Evolutionary conservation across 257 asterid species (phyloP).

Genomic region (Prunella vulgaris): DNA sequence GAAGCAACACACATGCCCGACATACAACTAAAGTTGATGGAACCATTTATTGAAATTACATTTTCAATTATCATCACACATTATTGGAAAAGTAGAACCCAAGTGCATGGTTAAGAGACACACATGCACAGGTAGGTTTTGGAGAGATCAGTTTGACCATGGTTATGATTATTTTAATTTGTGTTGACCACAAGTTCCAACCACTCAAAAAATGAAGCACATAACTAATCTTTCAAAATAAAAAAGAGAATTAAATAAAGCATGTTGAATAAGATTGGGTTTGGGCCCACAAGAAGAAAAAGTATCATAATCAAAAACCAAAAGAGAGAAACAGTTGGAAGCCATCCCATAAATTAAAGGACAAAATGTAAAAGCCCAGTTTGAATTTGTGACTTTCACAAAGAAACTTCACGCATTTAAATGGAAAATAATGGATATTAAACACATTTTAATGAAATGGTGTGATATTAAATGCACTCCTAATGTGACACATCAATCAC

Average conservation of each 20-base stretch:
- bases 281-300: slow-evolving; percentile 48
- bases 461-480: background rate
- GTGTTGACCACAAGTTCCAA: slow-evolving; percentile 31
- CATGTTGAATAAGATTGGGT: slow-evolving; percentile 22
- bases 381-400: slow-evolving; percentile 42
- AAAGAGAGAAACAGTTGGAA: slow-evolving; percentile 39
- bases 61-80: background rate
- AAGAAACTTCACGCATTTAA: background rate
- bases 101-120: slow-evolving; percentile 10
- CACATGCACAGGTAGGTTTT: background rate
- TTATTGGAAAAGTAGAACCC: background rate
- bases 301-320: slow-evolving; percentile 32
- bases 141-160: slow-evolving; percentile 15
- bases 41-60: background rate
- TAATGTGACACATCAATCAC: too few relatives aligned
- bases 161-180: slow-evolving; percentile 8
- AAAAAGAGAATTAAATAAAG: slow-evolving; percentile 12
- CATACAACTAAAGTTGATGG: background rate
- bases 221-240: slow-evolving; percentile 17
- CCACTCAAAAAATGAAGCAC: slow-evolving; percentile 17
- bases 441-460: background rate
- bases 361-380: slow-evolving; percentile 25
- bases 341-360: slow-evolving; percentile 24
- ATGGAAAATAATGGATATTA: background rate
- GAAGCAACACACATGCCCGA: background rate